Base-by-base conservation (phyloP, 1,139 yeast genomes). In the Geotrichum bryndzae region DNA sequence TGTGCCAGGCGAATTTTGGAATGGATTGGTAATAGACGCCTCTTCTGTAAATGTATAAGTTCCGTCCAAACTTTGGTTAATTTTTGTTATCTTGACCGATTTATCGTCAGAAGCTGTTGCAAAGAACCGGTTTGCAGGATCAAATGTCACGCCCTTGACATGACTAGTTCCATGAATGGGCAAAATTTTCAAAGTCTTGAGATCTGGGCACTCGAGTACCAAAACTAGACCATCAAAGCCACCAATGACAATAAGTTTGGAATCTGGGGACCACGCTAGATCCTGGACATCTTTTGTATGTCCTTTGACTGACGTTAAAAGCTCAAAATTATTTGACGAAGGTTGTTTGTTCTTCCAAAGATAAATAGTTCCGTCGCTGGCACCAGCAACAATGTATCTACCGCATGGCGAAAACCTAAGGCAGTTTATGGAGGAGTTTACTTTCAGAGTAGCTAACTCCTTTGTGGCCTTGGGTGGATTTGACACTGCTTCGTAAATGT, bases 231-330 rank as follows among this genome's bases (percentile, higher is more conserved):
- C 80, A 74, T 94, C 99, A 63, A 94, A 79, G 0, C 99, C 99
- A 11, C 92, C 99, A 0, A 97, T 88, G 27, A 94, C 97, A 61
- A 94, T 77, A 38, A 94, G 82, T 45, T 90, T 83, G 1, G 96
- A 89, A 72, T 94, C 98, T 0, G 98, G 98, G 1, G 97, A 89
- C 99, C 99, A 94, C 53, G 97, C 96, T 66, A 94, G 86, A 73
- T 94, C 99, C 72, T 94, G 99, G 57, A 94, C 90, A 76, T 94
- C 99, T 71, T 92, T 94, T 66, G 94, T 98, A 74, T 94, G 99
- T 0, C 97, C 99, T 27, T 90, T 96, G 35, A 91, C 80, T 69
- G 98, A 82, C 70, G 89, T 89, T 31, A 96, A 78, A 1, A 92
- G 97, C 0, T 92, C 86, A 98, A 98, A 94, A 68, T 88, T 95